Conservation (phyloP, 371 early-diverging fungal species). For the Circinella minor region DNA sequence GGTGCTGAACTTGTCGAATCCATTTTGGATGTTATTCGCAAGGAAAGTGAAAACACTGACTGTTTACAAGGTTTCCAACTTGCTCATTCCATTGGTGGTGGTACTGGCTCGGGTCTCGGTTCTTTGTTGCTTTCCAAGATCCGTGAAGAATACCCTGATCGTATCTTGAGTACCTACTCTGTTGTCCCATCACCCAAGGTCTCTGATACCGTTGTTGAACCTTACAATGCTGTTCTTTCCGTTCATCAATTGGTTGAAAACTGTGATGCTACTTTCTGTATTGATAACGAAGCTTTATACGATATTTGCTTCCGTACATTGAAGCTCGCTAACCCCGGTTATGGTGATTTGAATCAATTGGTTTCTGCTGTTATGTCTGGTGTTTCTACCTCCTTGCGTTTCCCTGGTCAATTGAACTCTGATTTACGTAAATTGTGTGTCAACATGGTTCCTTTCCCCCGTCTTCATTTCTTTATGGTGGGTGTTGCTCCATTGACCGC, state of each 20-base stretch:
- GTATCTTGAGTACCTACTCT: slow-evolving; percentile 93
- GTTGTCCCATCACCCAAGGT: slow-evolving; percentile 94
- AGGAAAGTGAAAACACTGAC: slow-evolving; percentile 85
- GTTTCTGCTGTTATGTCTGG: slow-evolving; percentile 93
- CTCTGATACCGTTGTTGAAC: slow-evolving; percentile 92
- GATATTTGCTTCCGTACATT: slow-evolving; percentile 89
- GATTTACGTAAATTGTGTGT: slow-evolving; percentile 98
- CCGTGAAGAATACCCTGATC: slow-evolving; percentile 92
- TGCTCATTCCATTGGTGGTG: slow-evolving; percentile 90
- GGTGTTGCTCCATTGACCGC: slow-evolving; percentile 94
- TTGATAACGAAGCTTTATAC: slow-evolving; percentile 97
- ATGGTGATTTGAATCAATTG: slow-evolving; percentile 82
- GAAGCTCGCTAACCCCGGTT: slow-evolving; percentile 78
- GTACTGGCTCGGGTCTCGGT: slow-evolving; percentile 91
- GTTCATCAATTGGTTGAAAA: slow-evolving; percentile 91
- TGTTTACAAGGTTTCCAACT: slow-evolving; percentile 90
- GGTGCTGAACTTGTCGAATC: slow-evolving; percentile 88
- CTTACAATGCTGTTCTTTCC: slow-evolving; percentile 89
- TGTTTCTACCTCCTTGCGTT: slow-evolving; percentile 96
- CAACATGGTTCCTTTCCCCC: slow-evolving; percentile 95
- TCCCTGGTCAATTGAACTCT: slow-evolving; percentile 98
- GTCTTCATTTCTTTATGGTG: slow-evolving; percentile 89
- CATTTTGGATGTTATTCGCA: slow-evolving; percentile 84
- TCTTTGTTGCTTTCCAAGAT: slow-evolving; percentile 87
- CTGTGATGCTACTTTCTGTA: slow-evolving; percentile 96